Percentiles rank a stretch among this genome's conserved stretches.
phyloP scores from a whole-genome alignment of 495 filamentous ascomycete genomes.

The Cercophora samala region DNA sequence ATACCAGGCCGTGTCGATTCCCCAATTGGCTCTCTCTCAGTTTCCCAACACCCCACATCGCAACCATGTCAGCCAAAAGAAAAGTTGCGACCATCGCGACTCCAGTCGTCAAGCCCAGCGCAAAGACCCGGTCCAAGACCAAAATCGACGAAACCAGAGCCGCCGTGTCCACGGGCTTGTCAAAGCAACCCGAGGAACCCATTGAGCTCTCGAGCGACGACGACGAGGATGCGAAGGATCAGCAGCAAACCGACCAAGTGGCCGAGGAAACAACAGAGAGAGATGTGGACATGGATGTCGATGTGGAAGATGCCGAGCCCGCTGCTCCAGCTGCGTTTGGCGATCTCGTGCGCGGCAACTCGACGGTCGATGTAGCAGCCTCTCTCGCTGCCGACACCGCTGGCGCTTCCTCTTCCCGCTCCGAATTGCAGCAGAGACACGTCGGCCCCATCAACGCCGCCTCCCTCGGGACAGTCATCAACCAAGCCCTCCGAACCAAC shows the following conservation, averaged over 20 bases:
- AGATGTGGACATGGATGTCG: constrained; percentile 23
- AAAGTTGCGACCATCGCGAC: constrained; percentile 49
- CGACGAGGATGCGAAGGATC: constrained; percentile 18
- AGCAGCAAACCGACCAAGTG: neutral
- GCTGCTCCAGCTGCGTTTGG: constrained; percentile 69
- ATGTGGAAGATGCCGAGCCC: constrained; percentile 38
- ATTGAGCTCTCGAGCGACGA: constrained; percentile 60
- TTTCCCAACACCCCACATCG: neutral
- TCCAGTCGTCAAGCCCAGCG: constrained; percentile 55
- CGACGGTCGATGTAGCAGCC: constrained; percentile 74
- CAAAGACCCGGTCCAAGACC: constrained; percentile 55
- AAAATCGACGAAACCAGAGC: constrained; percentile 73
- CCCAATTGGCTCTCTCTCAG: constrained; percentile 12
- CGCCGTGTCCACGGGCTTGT: constrained; percentile 49
- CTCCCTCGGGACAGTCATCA: constrained; percentile 83
- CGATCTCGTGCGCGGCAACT: constrained; percentile 73
- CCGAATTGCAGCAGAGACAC: constrained; percentile 37
- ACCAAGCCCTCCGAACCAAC: constrained; percentile 89
- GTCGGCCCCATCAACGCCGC: constrained; percentile 61
- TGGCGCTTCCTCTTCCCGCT: constrained; percentile 10
- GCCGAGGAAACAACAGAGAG: constrained; percentile 6
- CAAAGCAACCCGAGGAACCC: constrained; percentile 26
- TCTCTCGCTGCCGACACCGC: constrained; percentile 46
- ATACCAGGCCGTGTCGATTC: neutral
- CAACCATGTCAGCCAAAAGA: constrained; percentile 52